Evolutionary conservation across 75 land plant genomes (phyloP).

Genomic region (Selaginella tamariscina): DNA sequence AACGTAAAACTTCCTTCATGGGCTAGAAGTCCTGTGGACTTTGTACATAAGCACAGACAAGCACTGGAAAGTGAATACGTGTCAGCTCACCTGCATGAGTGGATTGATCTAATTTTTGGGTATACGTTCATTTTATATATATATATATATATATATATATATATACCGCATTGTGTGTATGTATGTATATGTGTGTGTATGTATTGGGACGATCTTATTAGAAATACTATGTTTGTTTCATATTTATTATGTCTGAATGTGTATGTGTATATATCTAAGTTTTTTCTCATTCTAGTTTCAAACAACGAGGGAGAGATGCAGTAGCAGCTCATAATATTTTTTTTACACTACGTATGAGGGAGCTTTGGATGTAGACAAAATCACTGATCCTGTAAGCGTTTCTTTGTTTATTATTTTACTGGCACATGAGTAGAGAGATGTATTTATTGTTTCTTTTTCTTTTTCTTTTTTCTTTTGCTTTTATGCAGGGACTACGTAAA

Average conservation of each 20-base stretch:
- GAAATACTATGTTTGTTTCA: too few relatives aligned
- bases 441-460: background rate
- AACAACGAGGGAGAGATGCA: conserved; percentile 94
- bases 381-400: conserved; percentile 78
- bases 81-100: conserved; percentile 84
- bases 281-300: conserved; percentile 45
- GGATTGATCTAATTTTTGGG: conserved; percentile 99
- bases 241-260: background rate
- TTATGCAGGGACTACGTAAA: conserved; percentile 69
- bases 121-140: conserved; percentile 16
- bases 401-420: background rate
- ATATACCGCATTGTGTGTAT: background rate
- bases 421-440: too few relatives aligned
- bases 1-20: conserved; percentile 88
- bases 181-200: too few relatives aligned
- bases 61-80: conserved; percentile 98
- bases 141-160: background rate
- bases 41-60: conserved; percentile 85
- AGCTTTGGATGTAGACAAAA: conserved; percentile 85
- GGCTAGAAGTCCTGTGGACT: conserved; percentile 80
- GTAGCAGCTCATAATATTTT: conserved; percentile 75
- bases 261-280: background rate
- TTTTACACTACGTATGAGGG: conserved; percentile 97
- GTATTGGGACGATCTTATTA: too few relatives aligned
- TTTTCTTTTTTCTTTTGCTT: too few relatives aligned